Conservation (phyloP, 495 filamentous ascomycete genomes). For the Aspergillus sparsus region DNA sequence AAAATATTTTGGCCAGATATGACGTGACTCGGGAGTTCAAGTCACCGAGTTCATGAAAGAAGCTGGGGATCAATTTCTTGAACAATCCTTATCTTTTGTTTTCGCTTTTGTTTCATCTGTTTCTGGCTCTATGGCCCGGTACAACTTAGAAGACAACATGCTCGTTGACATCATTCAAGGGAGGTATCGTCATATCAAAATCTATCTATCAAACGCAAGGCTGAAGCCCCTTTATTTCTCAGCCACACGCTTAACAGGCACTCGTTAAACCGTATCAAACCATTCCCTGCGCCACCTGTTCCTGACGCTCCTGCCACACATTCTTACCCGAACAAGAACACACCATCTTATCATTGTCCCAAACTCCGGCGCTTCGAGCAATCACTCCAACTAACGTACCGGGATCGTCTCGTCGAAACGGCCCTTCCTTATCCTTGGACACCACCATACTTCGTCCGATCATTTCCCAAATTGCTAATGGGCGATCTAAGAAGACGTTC, state of each 20-base stretch:
- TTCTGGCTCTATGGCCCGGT: too few relatives aligned
- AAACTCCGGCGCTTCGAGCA: conserved; percentile 90
- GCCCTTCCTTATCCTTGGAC: conserved; percentile 50
- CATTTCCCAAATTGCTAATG: conserved; percentile 90
- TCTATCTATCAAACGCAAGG: conserved; percentile 16
- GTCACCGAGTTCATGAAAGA: too few relatives aligned
- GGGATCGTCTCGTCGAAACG: conserved; percentile 66
- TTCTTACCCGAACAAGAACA: conserved; percentile 95
- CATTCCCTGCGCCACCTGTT: conserved; percentile 87
- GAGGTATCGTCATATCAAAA: conserved; percentile 16
- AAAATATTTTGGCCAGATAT: neutral
- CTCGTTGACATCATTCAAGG: conserved; percentile 16
- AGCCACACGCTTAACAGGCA: neutral
- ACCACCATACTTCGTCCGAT: conserved; percentile 90
- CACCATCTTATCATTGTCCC: conserved; percentile 99
- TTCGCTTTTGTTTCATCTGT: neutral
- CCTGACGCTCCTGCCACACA: conserved; percentile 93
- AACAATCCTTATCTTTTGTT: conserved; percentile 4
- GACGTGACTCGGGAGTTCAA: too few relatives aligned
- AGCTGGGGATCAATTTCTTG: neutral
- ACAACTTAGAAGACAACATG: neutral
- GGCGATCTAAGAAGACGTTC: conserved; percentile 74
- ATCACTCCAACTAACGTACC: conserved; percentile 90
- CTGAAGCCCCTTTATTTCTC: conserved; percentile 4
- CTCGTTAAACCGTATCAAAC: conserved; percentile 39